These are phyloP conservation scores for Fusarium oxysporum DNA, from an alignment of 2,329 filamentous ascomycete species.

Conservation along the genomic window DNA sequence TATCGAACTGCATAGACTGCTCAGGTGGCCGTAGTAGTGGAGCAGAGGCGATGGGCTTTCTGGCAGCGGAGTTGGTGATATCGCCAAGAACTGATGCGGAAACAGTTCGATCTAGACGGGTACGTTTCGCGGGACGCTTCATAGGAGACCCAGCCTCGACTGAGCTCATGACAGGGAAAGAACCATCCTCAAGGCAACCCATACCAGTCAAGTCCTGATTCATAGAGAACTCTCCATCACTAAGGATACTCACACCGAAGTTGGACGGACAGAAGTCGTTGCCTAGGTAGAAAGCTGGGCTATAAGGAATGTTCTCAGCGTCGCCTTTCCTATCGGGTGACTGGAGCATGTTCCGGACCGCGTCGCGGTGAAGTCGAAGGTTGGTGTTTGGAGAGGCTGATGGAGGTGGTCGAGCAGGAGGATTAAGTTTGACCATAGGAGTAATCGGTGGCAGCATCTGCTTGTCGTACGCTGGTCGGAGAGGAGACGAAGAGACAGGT, in stretches of 20 bases:
- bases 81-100: conserved; percentile 73
- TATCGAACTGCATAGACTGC: conserved; percentile 58
- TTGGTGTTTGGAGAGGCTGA: conserved; percentile 96
- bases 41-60: conserved; percentile 63
- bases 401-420: conserved; percentile 65
- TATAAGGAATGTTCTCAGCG: conserved; percentile 68
- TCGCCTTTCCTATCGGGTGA: conserved; percentile 70
- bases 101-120: conserved; percentile 71
- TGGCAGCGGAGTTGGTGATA: conserved; percentile 64
- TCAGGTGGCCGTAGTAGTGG: conserved; percentile 63
- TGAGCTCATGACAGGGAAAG: conserved; percentile 57
- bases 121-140: conserved; percentile 71
- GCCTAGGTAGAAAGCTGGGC: conserved; percentile 74
- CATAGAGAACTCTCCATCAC: conserved; percentile 70
- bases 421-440: conserved; percentile 84
- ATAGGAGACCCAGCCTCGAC: conserved; percentile 71
- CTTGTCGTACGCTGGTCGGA: conserved; percentile 66
- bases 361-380: conserved; percentile 86
- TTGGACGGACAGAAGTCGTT: conserved; percentile 63
- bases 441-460: conserved; percentile 83
- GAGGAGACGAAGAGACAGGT: conserved; percentile 75
- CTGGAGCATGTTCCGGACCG: conserved; percentile 82
- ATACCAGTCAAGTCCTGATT: conserved; percentile 59
- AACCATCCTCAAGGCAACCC: conserved; percentile 46
- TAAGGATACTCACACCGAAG: conserved; percentile 57